Evolutionary conservation across 2,329 filamentous ascomycete genomes (phyloP), one percentile per base, ranked within the genome.

Genomic region (Phyllosticta citribraziliensis): DNA sequence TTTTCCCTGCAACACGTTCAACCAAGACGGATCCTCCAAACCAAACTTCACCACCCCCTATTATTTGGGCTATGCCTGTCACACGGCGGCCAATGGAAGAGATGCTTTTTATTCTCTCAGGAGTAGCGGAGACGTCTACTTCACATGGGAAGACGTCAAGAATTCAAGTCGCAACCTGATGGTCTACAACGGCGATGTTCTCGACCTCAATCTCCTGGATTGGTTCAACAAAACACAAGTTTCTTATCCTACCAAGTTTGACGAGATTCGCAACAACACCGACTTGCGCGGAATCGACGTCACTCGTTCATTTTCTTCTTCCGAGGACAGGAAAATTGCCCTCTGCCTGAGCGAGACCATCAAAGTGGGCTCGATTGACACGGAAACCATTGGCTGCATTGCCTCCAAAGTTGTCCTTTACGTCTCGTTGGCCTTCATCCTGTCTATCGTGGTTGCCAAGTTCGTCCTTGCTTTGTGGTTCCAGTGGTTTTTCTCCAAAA

Each of bases 381-480:
- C 94, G 0, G 92, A 96, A 68, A 96, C 90, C 6, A 89, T 99
- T 56, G 94, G 94, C 17, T 99, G 94, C 77, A 99, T 99, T 72
- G 94, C 94, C 2, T 96, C 93, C 65, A 89, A 96, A 76, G 92
- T 99, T 25, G 94, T 99, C 3, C 85, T 99, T 52, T 99, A 99
- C 71, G 87, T 96, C 58, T 95, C 93, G 3, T 79, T 99, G 65
- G 85, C 88, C 59, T 89, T 99, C 74, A 99, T 99, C 75, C 77
- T 99, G 63, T 86, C 91, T 4, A 91, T 99, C 57, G 95, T 99
- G 5, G 71, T 83, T 17, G 83, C 88, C 64, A 93, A 96, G 66
- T 99, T 99, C 70, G 71, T 88, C n/a, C 82, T 99, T 57, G 94
- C 94, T 11, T 72, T 97, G 53, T 75, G 93, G 63, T 99, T 99